Conservation (phyloP, 495 filamentous ascomycete species). For the Glarea lozoyensis region DNA sequence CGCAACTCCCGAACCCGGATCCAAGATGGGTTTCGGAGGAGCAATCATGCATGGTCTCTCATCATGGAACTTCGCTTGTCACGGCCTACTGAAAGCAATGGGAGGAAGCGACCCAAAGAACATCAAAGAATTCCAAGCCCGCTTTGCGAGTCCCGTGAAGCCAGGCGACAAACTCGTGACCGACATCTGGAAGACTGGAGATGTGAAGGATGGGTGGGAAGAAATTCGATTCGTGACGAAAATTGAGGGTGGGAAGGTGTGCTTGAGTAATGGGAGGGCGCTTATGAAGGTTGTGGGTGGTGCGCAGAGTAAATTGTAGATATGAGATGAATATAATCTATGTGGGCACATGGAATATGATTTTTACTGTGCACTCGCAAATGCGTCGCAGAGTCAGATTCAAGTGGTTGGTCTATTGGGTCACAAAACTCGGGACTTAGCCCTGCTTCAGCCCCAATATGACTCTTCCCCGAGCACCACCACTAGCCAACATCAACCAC, state of each 20-base stretch:
- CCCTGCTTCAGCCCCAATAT: no score
- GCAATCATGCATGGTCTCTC: constrained; percentile 83
- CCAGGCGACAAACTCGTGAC: constrained; percentile 62
- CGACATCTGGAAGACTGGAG: constrained; percentile 57
- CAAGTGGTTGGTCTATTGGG: no score
- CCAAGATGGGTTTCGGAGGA: constrained; percentile 85
- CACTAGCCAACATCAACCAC: no score
- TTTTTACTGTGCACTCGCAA: no score
- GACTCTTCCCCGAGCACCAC: no score
- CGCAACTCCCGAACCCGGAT: constrained; percentile 71
- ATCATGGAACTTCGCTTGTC: constrained; percentile 74
- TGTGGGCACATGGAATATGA: not conserved
- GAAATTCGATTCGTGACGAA: constrained; percentile 71
- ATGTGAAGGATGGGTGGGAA: constrained; percentile 62
- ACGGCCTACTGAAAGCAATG: constrained; percentile 61
- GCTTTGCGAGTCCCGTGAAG: constrained; percentile 76
- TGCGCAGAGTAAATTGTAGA: constrained; percentile 57
- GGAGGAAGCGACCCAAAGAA: constrained; percentile 71
- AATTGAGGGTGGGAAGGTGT: constrained; percentile 64
- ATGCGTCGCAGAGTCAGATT: no score
- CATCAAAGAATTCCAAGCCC: constrained; percentile 76
- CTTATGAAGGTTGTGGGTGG: constrained; percentile 53
- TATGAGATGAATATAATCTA: not conserved
- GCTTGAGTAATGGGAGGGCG: constrained; percentile 75
- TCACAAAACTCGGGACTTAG: no score